A percentile compares a stretch with the other conserved stretches of the same genome.
These are phyloP conservation scores for Typha latifolia DNA, from an alignment of 176 grass and related monocot genomes.

Conservation along the genomic window DNA sequence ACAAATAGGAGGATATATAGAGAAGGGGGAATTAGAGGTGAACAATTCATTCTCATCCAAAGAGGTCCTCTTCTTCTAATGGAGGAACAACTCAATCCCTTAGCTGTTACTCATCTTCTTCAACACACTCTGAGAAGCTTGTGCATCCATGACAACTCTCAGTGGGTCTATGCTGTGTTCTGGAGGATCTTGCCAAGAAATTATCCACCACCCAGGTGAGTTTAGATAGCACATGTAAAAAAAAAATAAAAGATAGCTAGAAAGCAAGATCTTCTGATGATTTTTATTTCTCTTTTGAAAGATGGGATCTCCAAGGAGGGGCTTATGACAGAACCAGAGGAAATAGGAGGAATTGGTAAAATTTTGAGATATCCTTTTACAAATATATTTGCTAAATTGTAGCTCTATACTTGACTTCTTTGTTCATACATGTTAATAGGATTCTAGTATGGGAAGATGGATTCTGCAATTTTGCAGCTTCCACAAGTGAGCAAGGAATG, in stretches of 20 bases:
- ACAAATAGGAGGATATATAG: constrained; percentile 25
- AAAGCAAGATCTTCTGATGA: background rate
- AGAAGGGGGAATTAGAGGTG: background rate
- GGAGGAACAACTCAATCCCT: constrained; percentile 79
- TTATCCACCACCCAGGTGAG: constrained; percentile 81
- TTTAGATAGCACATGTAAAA: background rate
- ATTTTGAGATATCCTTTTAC: background rate
- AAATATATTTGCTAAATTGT: background rate
- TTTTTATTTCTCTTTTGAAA: constrained; percentile 8
- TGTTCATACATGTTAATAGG: constrained; percentile 20
- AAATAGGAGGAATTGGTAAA: constrained; percentile 95
- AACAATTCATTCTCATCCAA: background rate
- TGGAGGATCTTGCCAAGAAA: constrained; percentile 85
- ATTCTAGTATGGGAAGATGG: constrained; percentile 97
- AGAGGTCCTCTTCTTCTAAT: constrained; percentile 13
- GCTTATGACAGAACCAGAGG: constrained; percentile 84
- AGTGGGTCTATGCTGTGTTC: constrained; percentile 90
- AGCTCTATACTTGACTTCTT: background rate
- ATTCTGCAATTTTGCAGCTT: constrained; percentile 87
- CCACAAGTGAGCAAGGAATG: constrained; percentile 43
- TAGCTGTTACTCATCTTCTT: constrained; percentile 80
- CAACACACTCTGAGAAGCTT: constrained; percentile 91
- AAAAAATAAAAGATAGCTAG: background rate
- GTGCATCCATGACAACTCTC: constrained; percentile 52
- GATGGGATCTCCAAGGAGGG: constrained; percentile 90